These are phyloP conservation scores for Piedraia hortae DNA, from an alignment of 2,329 filamentous ascomycete species.

Conservation along the genomic window DNA sequence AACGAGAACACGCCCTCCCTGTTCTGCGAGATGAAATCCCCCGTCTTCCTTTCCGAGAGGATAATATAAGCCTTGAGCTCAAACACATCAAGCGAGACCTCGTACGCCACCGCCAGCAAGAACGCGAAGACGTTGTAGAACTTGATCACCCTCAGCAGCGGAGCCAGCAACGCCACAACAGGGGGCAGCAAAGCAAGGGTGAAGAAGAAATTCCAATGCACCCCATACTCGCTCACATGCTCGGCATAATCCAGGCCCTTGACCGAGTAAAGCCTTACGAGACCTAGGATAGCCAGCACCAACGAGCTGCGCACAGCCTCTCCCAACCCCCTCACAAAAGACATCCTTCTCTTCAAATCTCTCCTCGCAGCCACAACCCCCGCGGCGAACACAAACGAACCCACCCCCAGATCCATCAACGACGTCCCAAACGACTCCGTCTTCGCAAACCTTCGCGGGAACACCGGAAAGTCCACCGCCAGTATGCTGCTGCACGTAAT, in stretches of 20 bases:
- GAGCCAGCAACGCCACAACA: conserved; percentile 62
- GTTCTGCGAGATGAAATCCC: conserved; percentile 60
- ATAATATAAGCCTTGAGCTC: conserved; percentile 60
- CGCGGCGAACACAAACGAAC: conserved; percentile 86
- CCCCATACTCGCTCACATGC: conserved; percentile 88
- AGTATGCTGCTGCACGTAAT: conserved; percentile 74
- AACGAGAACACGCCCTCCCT: conserved; percentile 92
- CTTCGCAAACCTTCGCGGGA: conserved; percentile 85
- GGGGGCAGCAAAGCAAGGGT: conserved; percentile 71
- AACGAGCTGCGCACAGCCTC: conserved; percentile 52
- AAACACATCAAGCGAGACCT: conserved; percentile 48
- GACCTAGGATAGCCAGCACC: conserved; percentile 52
- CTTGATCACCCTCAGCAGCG: conserved; percentile 38
- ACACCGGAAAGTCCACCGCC: conserved; percentile 85
- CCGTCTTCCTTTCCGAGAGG: conserved; percentile 39
- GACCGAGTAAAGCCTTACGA: conserved; percentile 61
- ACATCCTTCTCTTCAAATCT: conserved; percentile 33
- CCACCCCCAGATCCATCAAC: conserved; percentile 94
- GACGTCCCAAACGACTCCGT: conserved; percentile 98
- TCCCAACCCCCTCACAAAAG: conserved; percentile 29
- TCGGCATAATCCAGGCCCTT: conserved; percentile 92
- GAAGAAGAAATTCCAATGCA: conserved; percentile 99
- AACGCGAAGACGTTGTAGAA: conserved; percentile 44
- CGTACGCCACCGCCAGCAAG: conserved; percentile 39
- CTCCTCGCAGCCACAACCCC: conserved; percentile 73